A percentile compares a stretch with the other conserved stretches of the same genome.
phyloP scores from a whole-genome alignment of 2,329 filamentous ascomycete species.

The Xylariaceae sp. region DNA sequence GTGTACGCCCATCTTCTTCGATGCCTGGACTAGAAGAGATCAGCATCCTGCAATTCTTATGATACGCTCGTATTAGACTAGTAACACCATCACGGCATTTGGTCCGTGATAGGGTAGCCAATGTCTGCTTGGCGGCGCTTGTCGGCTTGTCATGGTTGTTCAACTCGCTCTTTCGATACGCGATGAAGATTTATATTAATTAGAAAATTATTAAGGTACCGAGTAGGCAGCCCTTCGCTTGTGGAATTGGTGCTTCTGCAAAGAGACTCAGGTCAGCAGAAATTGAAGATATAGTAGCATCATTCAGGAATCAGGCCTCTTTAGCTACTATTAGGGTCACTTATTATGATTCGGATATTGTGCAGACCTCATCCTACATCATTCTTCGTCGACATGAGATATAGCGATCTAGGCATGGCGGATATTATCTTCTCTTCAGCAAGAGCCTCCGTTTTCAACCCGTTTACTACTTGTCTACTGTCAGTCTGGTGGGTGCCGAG shows the following conservation, averaged over 20 bases:
- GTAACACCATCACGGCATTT: neutral
- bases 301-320: constrained; percentile 1
- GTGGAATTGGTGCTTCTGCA: too few species aligned
- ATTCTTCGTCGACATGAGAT: neutral
- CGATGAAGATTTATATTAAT: too few species aligned
- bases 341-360: neutral
- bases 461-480: neutral
- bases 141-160: neutral
- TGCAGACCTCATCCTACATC: neutral
- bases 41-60: neutral
- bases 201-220: too few species aligned
- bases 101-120: neutral
- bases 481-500: neutral
- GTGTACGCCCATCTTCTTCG: constrained; percentile 2
- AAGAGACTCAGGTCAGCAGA: too few species aligned
- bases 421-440: neutral
- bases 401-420: neutral
- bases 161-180: too few species aligned
- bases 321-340: neutral
- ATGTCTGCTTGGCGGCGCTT: neutral
- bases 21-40: neutral
- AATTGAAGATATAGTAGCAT: too few species aligned
- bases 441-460: neutral
- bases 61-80: constrained; percentile 1
- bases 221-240: too few species aligned